Evolutionary conservation across 352 stramenopile genomes (phyloP).

Genomic region (Albugo laibachii): DNA sequence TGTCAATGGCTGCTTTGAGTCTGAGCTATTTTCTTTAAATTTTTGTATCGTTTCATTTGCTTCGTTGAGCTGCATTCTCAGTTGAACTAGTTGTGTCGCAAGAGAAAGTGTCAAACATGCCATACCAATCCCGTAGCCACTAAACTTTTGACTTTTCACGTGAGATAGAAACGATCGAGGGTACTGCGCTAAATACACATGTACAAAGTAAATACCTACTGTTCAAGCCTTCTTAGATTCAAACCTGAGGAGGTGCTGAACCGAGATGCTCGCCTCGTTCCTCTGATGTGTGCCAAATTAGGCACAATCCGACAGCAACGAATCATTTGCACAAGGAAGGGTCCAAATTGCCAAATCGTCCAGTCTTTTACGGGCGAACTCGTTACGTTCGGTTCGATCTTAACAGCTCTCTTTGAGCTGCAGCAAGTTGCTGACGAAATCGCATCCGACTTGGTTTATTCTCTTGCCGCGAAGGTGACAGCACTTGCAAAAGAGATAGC

Average conservation of each 20-base stretch:
- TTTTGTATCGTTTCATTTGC: constrained; percentile 6
- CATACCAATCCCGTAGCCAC: constrained; percentile 72
- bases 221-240: not conserved
- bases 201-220: not conserved
- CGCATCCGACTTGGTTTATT: no score
- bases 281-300: not conserved
- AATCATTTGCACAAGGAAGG: not conserved
- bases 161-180: constrained; percentile 66
- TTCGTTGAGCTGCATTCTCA: constrained; percentile 7
- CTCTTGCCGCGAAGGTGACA: no score
- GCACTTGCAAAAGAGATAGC: no score
- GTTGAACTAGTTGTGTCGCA: constrained; percentile 55
- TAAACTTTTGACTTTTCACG: constrained; percentile 57
- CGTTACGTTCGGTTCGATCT: not conserved
- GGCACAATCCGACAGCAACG: not conserved
- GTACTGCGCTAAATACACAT: constrained; percentile 21
- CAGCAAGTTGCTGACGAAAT: no score
- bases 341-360: not conserved
- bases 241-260: not conserved
- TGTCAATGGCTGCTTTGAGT: no score
- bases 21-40: no score
- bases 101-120: constrained; percentile 69
- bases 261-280: not conserved
- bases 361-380: not conserved
- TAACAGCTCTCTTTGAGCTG: no score